A percentile compares a stretch with the other conserved stretches of the same genome.
Evolutionary conservation across 176 grass and related monocot genomes (phyloP).

Genomic region (Chloris gayana): DNA sequence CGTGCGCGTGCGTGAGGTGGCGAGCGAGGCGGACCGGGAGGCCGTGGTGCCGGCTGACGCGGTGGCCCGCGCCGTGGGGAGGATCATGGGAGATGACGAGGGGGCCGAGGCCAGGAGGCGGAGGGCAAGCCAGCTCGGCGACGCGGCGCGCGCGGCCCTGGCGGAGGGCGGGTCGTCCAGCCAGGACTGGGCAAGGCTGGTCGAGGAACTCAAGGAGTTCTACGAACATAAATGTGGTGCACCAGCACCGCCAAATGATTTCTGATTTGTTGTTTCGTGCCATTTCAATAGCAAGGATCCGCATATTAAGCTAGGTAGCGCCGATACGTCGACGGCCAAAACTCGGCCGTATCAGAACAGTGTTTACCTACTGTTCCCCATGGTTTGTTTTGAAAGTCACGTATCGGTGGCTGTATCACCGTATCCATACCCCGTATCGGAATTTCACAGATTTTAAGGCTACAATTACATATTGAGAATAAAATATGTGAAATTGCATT

Average conservation of each 20-base stretch:
- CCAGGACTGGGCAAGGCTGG: conserved; percentile 23
- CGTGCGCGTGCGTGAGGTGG: conserved; percentile 36
- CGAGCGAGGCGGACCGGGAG: neutral
- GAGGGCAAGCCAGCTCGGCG: conserved; percentile 17
- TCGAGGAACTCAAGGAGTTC: conserved; percentile 37
- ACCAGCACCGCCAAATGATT: neutral
- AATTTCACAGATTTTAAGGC: no score
- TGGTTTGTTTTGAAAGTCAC: no score
- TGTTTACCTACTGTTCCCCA: no score
- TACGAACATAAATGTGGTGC: neutral
- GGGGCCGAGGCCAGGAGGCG: neutral
- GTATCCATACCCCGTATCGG: no score
- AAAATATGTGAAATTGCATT: no score
- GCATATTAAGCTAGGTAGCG: no score
- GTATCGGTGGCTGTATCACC: no score
- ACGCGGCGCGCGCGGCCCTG: conserved; percentile 33
- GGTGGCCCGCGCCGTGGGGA: conserved; percentile 28
- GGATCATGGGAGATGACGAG: conserved; percentile 27
- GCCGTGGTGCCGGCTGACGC: conserved; percentile 33
- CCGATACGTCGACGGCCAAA: no score
- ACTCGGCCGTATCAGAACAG: no score
- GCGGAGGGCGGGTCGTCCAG: conserved; percentile 48
- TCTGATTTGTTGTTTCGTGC: neutral
- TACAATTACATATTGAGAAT: no score
- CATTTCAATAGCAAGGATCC: neutral